Evolutionary conservation across 2,329 filamentous ascomycete genomes (phyloP).

Genomic region (Colletotrichum plurivorum): DNA sequence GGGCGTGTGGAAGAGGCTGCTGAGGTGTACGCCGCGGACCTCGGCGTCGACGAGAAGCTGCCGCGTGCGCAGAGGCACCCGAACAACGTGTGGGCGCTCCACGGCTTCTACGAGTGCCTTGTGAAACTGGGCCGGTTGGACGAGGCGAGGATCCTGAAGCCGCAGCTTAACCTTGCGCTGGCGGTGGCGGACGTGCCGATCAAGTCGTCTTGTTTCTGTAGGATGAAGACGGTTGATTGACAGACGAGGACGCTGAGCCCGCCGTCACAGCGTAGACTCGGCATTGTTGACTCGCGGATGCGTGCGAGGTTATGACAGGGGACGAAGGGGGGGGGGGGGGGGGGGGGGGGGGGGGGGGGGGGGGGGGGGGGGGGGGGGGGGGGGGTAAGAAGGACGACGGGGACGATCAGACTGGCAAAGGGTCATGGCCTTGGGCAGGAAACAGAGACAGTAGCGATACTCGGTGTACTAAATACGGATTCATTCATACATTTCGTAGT

Average conservation of each 20-base stretch:
- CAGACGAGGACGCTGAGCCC: conserved; percentile 35
- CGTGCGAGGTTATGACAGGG: conserved; percentile 28
- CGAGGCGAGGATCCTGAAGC: conserved; percentile 53
- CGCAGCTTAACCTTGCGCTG: conserved; percentile 65
- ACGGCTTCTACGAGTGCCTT: conserved; percentile 81
- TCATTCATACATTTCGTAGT: not conserved
- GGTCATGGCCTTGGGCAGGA: not conserved
- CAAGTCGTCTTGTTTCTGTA: conserved; percentile 70
- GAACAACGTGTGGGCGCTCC: conserved; percentile 82
- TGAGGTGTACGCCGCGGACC: conserved; percentile 71
- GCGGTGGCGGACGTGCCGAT: conserved; percentile 73
- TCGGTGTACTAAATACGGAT: not conserved
- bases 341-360: too few relatives aligned
- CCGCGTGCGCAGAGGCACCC: conserved; percentile 77
- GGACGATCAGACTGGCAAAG: not conserved
- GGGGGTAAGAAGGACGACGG: not conserved
- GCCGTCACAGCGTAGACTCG: conserved; percentile 35
- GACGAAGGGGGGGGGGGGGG: not conserved
- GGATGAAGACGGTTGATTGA: conserved; percentile 38
- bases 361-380: too few relatives aligned
- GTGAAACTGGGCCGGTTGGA: conserved; percentile 62
- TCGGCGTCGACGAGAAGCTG: conserved; percentile 72
- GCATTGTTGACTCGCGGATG: not conserved
- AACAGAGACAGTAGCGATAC: not conserved
- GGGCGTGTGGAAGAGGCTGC: conserved; percentile 69